These are phyloP conservation scores for Syncephalastrum sp. DNA, from an alignment of 371 early-diverging fungal genomes.

Conservation along the genomic window DNA sequence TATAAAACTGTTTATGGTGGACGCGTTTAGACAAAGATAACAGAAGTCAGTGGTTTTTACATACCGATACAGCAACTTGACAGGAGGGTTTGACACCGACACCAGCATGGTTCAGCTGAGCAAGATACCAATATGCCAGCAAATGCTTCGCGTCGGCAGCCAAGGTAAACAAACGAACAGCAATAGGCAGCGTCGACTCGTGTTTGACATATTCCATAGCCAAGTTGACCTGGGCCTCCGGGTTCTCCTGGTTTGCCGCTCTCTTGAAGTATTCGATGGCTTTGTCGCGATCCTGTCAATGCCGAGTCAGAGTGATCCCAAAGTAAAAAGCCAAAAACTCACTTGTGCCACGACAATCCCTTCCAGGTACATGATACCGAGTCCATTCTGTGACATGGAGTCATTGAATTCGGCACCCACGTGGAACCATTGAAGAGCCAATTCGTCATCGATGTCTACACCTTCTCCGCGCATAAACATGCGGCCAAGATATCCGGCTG, in stretches of 20 bases:
- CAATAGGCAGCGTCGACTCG: slow-evolving; percentile 27
- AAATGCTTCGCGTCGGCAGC: slow-evolving; percentile 66
- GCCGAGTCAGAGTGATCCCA: background rate
- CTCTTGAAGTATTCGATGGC: slow-evolving; percentile 60
- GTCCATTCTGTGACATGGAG: slow-evolving; percentile 61
- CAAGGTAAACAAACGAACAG: slow-evolving; percentile 30
- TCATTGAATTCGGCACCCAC: slow-evolving; percentile 65
- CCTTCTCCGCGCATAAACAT: slow-evolving; percentile 96
- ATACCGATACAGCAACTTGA: slow-evolving; percentile 56
- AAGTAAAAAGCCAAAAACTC: background rate
- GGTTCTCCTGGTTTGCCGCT: slow-evolving; percentile 61
- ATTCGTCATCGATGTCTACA: slow-evolving; percentile 50
- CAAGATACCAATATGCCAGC: slow-evolving; percentile 74
- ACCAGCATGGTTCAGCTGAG: slow-evolving; percentile 59
- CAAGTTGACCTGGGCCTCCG: slow-evolving; percentile 64
- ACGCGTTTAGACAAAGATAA: background rate
- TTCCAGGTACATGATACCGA: slow-evolving; percentile 83
- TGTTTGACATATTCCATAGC: slow-evolving; percentile 39
- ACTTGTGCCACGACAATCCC: slow-evolving; percentile 62
- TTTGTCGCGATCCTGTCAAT: slow-evolving; percentile 33
- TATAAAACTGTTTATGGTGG: slow-evolving; percentile 57
- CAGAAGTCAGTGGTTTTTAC: slow-evolving; percentile 11
- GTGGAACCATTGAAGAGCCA: slow-evolving; percentile 77
- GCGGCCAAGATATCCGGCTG: slow-evolving; percentile 77
- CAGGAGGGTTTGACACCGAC: slow-evolving; percentile 42